Percentiles rank a stretch among this genome's conserved stretches.
phyloP scores from a whole-genome alignment of 805 yeast species.

The Wickerhamiella qilinensis region DNA sequence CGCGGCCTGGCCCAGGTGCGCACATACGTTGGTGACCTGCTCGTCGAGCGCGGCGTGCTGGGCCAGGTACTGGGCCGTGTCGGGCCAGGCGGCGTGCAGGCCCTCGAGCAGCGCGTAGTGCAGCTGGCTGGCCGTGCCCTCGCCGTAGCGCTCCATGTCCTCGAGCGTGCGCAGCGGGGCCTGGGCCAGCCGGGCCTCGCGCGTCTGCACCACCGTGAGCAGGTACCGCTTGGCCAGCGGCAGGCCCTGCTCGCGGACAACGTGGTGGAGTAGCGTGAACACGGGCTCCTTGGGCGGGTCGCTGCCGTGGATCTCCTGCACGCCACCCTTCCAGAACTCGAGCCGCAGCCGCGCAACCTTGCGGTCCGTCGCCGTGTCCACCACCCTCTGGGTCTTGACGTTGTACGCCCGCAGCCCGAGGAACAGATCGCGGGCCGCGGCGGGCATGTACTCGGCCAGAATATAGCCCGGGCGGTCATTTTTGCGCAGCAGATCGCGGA shows the following conservation, averaged over 20 bases:
- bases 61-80: constrained; percentile 33
- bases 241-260: constrained; percentile 30
- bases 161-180: constrained; percentile 33
- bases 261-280: constrained; percentile 39
- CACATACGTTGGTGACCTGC: constrained; percentile 41
- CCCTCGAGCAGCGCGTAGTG: constrained; percentile 29
- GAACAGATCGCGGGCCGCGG: constrained; percentile 38
- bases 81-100: constrained; percentile 44
- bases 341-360: constrained; percentile 32
- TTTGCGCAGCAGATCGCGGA: constrained; percentile 24
- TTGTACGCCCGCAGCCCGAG: constrained; percentile 52
- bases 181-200: constrained; percentile 35
- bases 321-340: constrained; percentile 56
- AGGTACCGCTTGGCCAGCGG: constrained; percentile 38
- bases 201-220: constrained; percentile 42
- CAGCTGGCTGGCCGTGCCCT: constrained; percentile 61
- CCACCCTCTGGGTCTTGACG: constrained; percentile 41
- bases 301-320: constrained; percentile 30
- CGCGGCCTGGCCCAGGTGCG: constrained; percentile 73
- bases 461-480: constrained; percentile 49
- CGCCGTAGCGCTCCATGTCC: constrained; percentile 59
- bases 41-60: constrained; percentile 29
- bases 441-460: constrained; percentile 52
- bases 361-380: constrained; percentile 25
- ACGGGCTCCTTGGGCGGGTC: constrained; percentile 30